Conservation (phyloP, 441 rosid genomes). For the Heliophila coronopifolia region DNA sequence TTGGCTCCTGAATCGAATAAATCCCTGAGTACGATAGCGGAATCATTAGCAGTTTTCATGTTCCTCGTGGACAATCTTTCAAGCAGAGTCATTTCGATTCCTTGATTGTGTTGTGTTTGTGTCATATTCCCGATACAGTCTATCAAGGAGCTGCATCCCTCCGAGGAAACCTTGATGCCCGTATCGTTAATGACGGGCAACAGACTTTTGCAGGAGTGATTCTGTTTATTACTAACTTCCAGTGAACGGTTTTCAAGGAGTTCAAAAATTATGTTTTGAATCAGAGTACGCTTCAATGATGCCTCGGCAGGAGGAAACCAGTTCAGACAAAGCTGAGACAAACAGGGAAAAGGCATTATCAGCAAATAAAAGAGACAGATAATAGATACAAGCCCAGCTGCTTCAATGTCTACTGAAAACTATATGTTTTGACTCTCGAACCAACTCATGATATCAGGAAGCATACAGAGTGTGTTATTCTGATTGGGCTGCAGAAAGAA, state of each 20-base stretch:
- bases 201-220: slow-evolving; percentile 37
- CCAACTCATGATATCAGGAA: slow-evolving; percentile 1
- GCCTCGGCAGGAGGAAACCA: slow-evolving; percentile 71
- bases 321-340: slow-evolving; percentile 48
- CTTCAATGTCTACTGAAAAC: not conserved
- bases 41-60: slow-evolving; percentile 50
- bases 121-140: slow-evolving; percentile 43
- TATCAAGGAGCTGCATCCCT: slow-evolving; percentile 34
- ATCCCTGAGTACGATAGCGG: slow-evolving; percentile 78
- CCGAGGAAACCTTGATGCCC: slow-evolving; percentile 36
- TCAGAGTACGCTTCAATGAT: slow-evolving; percentile 59
- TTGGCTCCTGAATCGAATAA: slow-evolving; percentile 66
- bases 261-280: slow-evolving; percentile 53
- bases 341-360: slow-evolving; percentile 6
- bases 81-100: slow-evolving; percentile 68
- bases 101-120: slow-evolving; percentile 41
- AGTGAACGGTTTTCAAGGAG: slow-evolving; percentile 44
- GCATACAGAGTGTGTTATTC: not conserved
- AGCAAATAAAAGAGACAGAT: slow-evolving; percentile 15
- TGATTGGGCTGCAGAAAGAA: not conserved
- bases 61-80: slow-evolving; percentile 54
- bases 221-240: slow-evolving; percentile 36
- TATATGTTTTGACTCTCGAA: slow-evolving; percentile 2
- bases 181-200: slow-evolving; percentile 20
- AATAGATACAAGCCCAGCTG: slow-evolving; percentile 10